These are phyloP conservation scores for Ligustrum vulgare DNA, from an alignment of 257 asterid genomes.

Conservation along the genomic window DNA sequence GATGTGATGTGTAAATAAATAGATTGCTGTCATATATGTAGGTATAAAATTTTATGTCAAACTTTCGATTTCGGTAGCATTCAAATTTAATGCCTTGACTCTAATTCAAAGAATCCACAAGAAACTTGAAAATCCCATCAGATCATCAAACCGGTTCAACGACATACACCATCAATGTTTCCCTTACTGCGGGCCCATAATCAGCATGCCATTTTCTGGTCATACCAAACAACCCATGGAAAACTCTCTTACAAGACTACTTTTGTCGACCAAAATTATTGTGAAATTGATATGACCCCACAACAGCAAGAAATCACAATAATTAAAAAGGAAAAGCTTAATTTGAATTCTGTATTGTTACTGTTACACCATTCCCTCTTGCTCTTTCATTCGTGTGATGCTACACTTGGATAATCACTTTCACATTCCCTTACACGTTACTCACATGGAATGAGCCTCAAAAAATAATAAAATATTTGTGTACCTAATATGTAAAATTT, in stretches of 20 bases:
- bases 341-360: slow-evolving; percentile 51
- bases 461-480: too few species aligned
- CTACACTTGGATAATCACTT: too few species aligned
- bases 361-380: background rate
- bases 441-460: too few species aligned
- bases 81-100: background rate
- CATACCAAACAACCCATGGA: background rate
- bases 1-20: too few species aligned
- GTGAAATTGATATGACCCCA: slow-evolving; percentile 45
- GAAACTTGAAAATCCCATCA: background rate
- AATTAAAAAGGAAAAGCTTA: slow-evolving; percentile 24
- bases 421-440: too few species aligned
- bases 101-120: background rate
- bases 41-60: too few species aligned
- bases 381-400: slow-evolving; percentile 27
- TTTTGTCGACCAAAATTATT: background rate
- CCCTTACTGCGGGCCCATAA: background rate
- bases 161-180: background rate
- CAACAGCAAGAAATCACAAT: slow-evolving; percentile 28
- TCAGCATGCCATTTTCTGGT: background rate
- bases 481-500: too few species aligned
- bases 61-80: too few species aligned
- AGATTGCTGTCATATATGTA: too few species aligned
- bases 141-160: background rate
- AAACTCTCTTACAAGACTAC: background rate